Evolutionary conservation across 2,329 filamentous ascomycete species (phyloP), one percentile per base, ranked within the genome.

Genomic region (Aspergillus puulaauensis): DNA sequence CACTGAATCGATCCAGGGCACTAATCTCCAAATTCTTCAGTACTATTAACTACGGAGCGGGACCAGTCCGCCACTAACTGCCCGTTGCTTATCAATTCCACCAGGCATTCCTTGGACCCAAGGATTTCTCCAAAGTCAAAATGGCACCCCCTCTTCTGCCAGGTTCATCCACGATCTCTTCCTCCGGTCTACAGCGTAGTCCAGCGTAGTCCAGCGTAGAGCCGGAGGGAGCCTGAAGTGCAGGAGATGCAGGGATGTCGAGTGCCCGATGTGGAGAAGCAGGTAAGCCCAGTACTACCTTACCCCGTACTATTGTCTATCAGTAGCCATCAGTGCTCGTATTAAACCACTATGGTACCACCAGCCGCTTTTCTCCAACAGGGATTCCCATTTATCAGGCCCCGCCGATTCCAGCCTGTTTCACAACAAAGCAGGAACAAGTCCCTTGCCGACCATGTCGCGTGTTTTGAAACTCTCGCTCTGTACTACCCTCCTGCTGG

Each of bases 181-280:
- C 31, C 31, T 9, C 11, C 11, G 5, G 31, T 8, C 31, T 33
- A 12, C 21, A 1, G 31, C 31, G 6, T 33, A 33, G 31, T 33
- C 31, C 21, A 1, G 31, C 31, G 6, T 33, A 33, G 31, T 33
- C 31, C 7, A n/a, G 27, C 27, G 27, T 9, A 31, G 27, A 31
- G 27, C 2, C 27, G 27, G 1, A 31, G 27, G 9, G 27, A 31
- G 3, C 27, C 27, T 4, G 27, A 31, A 31, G 27, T 31, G 27
- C 9, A 31, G 12, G n/a, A 53, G 31, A 59, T 61, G 59, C 50
- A 59, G 56, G 51, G 46, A 47, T 37, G 54, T 43, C 31, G 33
- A 17, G 48, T 31, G 54, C 62, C 59, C 57, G 64, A 70, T 68
- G 68, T 65, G 67, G 70, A 71, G 69, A 72, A 71, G 24, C 58